phyloP scores from a whole-genome alignment of 148 eudicot genomes.

The Camellia lanceoleosa region DNA sequence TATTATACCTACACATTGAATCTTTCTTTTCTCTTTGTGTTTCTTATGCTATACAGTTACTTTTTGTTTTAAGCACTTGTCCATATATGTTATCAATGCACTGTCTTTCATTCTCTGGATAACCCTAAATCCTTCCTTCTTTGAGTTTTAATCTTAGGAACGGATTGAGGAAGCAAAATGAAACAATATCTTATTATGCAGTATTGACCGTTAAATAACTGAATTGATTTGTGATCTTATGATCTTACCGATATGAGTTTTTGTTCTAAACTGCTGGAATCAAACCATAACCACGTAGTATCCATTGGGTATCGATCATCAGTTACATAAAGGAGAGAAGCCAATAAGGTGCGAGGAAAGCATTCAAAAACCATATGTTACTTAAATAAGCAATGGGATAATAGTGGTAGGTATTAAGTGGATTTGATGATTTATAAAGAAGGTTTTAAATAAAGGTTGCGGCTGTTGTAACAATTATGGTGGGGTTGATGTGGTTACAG shows the following conservation, averaged over 20 bases:
- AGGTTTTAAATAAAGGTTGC: too few relatives aligned
- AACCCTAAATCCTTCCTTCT: neutral
- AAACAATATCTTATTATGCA: neutral
- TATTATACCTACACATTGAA: slow-evolving; percentile 11
- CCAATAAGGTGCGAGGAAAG: too few relatives aligned
- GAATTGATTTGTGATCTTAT: too few relatives aligned
- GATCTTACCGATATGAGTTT: too few relatives aligned
- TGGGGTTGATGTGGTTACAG: too few relatives aligned
- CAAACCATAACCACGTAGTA: too few relatives aligned
- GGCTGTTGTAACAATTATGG: too few relatives aligned
- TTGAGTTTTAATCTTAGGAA: neutral
- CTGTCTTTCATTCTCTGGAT: neutral
- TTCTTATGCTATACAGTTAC: neutral
- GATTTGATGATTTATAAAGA: neutral
- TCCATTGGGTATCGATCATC: too few relatives aligned
- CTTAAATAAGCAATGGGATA: neutral
- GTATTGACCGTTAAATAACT: too few relatives aligned
- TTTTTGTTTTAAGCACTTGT: neutral
- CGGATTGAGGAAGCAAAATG: neutral
- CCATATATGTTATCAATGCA: neutral
- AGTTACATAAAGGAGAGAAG: too few relatives aligned
- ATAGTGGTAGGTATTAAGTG: neutral
- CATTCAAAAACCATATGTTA: too few relatives aligned
- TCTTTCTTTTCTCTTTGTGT: neutral
- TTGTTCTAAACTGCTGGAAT: too few relatives aligned